These are phyloP conservation scores for Hypoxylon sp. DNA, from an alignment of 2,329 filamentous ascomycete genomes.

Conservation along the genomic window DNA sequence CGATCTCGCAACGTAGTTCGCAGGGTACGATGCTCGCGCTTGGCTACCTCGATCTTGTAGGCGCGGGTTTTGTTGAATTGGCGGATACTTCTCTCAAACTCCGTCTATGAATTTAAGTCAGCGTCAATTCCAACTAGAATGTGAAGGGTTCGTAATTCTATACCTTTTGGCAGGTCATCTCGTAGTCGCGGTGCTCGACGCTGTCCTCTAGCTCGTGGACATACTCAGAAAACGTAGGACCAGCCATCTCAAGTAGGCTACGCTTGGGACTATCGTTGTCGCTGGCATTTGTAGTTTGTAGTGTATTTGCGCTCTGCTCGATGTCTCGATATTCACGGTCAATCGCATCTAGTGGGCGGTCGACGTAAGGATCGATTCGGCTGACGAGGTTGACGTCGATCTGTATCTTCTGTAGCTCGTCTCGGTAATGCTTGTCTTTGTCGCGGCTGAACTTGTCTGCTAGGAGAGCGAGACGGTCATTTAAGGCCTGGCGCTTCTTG, in stretches of 20 bases:
- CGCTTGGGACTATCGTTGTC: constrained; percentile 53
- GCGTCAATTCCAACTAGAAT: too few species aligned
- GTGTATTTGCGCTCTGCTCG: constrained; percentile 47
- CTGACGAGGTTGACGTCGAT: constrained; percentile 53
- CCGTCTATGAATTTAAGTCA: too few species aligned
- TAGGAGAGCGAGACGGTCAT: constrained; percentile 31
- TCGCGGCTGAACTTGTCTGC: constrained; percentile 36
- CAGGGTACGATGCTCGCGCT: constrained; percentile 67
- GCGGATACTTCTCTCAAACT: constrained; percentile 69
- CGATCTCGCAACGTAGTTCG: constrained; percentile 70
- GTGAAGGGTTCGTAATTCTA: too few species aligned
- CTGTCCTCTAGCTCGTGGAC: constrained; percentile 86
- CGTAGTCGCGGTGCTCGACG: constrained; percentile 85
- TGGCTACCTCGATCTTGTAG: constrained; percentile 70
- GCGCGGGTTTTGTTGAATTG: constrained; percentile 67
- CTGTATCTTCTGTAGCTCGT: constrained; percentile 40
- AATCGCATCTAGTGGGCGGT: constrained; percentile 55
- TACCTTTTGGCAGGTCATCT: constrained; percentile 84
- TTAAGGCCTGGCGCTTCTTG: constrained; percentile 35
- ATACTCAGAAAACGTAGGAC: constrained; percentile 85
- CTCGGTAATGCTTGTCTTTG: constrained; percentile 37
- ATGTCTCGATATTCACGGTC: constrained; percentile 53
- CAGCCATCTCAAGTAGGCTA: constrained; percentile 76
- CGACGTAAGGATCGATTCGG: constrained; percentile 79
- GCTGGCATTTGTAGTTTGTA: constrained; percentile 33